These are phyloP conservation scores for Colletotrichum cuscutae DNA, from an alignment of 2,329 filamentous ascomycete genomes.

Conservation along the genomic window DNA sequence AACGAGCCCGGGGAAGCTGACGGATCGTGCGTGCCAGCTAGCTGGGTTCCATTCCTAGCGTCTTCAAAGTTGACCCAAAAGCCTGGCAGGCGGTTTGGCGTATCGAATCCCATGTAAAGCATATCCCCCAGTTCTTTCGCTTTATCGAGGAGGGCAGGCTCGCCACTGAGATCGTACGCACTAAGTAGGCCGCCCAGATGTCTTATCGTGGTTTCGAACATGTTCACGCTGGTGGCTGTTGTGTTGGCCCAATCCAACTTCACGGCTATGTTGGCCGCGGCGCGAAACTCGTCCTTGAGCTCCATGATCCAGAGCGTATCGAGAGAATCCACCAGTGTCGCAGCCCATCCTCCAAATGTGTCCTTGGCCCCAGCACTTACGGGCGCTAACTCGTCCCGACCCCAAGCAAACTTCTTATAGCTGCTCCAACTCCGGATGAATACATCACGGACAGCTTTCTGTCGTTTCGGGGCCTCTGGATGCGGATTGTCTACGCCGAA, in stretches of 20 bases:
- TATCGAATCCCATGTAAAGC: conserved; percentile 74
- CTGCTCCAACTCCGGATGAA: conserved; percentile 51
- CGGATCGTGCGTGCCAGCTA: conserved; percentile 44
- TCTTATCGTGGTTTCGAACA: conserved; percentile 78
- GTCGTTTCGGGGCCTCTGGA: conserved; percentile 32
- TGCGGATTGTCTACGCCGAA: conserved; percentile 50
- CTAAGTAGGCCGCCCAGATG: conserved; percentile 76
- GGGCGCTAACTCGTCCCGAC: conserved; percentile 56
- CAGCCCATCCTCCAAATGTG: conserved; percentile 59
- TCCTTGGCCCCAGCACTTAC: conserved; percentile 50
- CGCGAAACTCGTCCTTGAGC: conserved; percentile 59
- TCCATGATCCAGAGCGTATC: conserved; percentile 68
- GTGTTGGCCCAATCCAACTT: conserved; percentile 64
- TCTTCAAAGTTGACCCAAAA: conserved; percentile 34
- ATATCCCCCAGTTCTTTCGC: conserved; percentile 72
- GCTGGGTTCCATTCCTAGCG: conserved; percentile 10
- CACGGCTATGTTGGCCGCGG: conserved; percentile 54
- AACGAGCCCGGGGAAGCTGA: conserved; percentile 69
- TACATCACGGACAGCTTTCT: conserved; percentile 44
- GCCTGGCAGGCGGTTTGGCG: conserved; percentile 71
- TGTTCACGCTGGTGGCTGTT: conserved; percentile 58
- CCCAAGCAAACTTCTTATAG: conserved; percentile 57
- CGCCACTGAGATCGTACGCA: conserved; percentile 74
- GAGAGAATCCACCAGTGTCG: conserved; percentile 56
- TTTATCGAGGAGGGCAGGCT: conserved; percentile 66